Percentiles rank a stretch among this genome's conserved stretches.
These are phyloP conservation scores for Candida awuae DNA, from an alignment of 805 yeast genomes.

Conservation along the genomic window DNA sequence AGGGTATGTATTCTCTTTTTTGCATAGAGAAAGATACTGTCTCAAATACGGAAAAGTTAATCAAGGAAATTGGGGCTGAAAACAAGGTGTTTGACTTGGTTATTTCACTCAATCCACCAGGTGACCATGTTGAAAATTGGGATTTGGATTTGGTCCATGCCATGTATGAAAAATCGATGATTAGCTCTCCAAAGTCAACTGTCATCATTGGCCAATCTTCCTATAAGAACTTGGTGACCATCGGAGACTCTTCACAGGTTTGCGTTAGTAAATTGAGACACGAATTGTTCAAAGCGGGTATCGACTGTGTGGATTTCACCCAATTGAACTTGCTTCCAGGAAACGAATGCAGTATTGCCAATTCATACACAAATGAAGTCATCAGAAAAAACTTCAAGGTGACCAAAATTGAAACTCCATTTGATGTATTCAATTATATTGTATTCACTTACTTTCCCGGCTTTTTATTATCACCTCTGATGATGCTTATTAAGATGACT, in stretches of 20 bases:
- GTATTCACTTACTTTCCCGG: slow-evolving; percentile 7
- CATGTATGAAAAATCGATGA: neutral
- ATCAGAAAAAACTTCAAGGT: slow-evolving; percentile 4
- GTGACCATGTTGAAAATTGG: slow-evolving; percentile 5
- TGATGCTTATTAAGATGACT: too few species aligned
- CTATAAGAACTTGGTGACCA: too few species aligned
- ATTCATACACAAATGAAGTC: slow-evolving; percentile 2
- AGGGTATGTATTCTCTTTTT: neutral
- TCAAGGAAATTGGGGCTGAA: too few species aligned
- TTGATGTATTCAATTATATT: slow-evolving; percentile 1
- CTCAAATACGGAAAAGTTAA: neutral
- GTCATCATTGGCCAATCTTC: slow-evolving; percentile 5
- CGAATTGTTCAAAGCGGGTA: neutral
- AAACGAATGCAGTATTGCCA: slow-evolving; percentile 7
- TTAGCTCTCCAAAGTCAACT: slow-evolving; percentile 1
- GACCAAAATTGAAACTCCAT: neutral
- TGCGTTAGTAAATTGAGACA: neutral
- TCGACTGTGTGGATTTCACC: slow-evolving; percentile 1
- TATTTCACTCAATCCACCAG: slow-evolving; percentile 7
- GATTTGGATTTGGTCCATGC: slow-evolving; percentile 6
- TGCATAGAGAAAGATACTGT: neutral
- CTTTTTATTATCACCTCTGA: neutral
- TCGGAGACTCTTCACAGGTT: neutral
- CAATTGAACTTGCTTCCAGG: slow-evolving; percentile 3
- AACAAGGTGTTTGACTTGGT: slow-evolving; percentile 3